Evolutionary conservation across 495 filamentous ascomycete species (phyloP).

Genomic region (Paragyromitra xinjiangensis): DNA sequence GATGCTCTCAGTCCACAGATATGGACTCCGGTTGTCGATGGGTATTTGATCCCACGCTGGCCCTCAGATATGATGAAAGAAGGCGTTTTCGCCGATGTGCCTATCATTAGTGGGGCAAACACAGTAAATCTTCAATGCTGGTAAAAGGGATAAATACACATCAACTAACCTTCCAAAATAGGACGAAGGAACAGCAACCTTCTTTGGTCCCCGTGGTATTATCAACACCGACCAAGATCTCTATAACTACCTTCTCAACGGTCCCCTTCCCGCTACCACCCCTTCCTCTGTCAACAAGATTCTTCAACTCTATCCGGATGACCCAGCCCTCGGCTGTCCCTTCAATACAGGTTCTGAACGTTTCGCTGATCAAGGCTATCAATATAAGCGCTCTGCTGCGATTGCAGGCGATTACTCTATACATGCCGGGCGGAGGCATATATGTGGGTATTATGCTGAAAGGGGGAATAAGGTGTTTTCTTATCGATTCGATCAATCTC

Average conservation of each 20-base stretch:
- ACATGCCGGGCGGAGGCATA: slow-evolving; percentile 47
- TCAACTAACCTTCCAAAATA: not conserved
- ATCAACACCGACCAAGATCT: slow-evolving; percentile 26
- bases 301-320: slow-evolving; percentile 61
- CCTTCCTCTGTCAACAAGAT: slow-evolving; percentile 50
- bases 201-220: slow-evolving; percentile 1
- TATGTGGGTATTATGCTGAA: slow-evolving; percentile 9
- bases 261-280: not conserved
- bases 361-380: slow-evolving; percentile 51
- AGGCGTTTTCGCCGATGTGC: slow-evolving; percentile 18
- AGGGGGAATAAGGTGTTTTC: slow-evolving; percentile 27
- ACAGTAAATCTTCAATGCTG: slow-evolving; percentile 6
- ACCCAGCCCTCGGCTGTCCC: slow-evolving; percentile 60
- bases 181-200: slow-evolving; percentile 30
- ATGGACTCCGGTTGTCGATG: slow-evolving; percentile 25
- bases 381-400: slow-evolving; percentile 54
- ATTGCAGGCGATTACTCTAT: slow-evolving; percentile 50
- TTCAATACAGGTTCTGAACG: slow-evolving; percentile 60
- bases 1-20: slow-evolving; percentile 9
- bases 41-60: slow-evolving; percentile 21
- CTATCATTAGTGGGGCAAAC: slow-evolving; percentile 23
- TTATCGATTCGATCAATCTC: slow-evolving; percentile 44
- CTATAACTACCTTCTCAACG: slow-evolving; percentile 12
- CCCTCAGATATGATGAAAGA: slow-evolving; percentile 10
- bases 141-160: not conserved